Conservation (phyloP, 805 yeast species). For the Metschnikowia shivogae region DNA sequence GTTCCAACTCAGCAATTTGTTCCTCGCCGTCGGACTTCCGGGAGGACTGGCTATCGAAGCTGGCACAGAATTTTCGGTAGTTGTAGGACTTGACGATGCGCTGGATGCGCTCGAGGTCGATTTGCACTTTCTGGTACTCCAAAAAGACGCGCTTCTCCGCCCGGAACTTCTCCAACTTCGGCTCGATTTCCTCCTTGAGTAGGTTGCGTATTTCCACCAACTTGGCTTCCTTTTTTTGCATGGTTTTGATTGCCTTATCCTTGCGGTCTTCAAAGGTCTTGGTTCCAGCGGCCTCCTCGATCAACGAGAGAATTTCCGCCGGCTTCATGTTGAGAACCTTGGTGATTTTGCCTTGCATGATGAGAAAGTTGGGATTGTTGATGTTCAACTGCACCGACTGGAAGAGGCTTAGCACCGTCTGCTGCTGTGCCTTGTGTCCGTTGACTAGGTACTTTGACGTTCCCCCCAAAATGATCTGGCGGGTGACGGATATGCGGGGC, state of each 20-base stretch:
- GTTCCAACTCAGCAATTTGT: conserved; percentile 38
- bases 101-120: conserved; percentile 71
- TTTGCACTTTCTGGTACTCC: conserved; percentile 81
- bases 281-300: conserved; percentile 98
- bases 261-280: conserved; percentile 91
- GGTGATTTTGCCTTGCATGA: conserved; percentile 98
- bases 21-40: conserved; percentile 39
- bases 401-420: conserved; percentile 81
- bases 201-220: conserved; percentile 70
- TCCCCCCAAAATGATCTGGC: conserved; percentile 89
- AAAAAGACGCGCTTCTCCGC: conserved; percentile 76
- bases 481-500: conserved; percentile 79
- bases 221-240: conserved; percentile 86
- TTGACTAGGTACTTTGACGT: conserved; percentile 87
- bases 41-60: conserved; percentile 41
- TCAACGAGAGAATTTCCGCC: conserved; percentile 77
- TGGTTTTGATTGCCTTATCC: conserved; percentile 85
- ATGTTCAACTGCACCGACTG: conserved; percentile 94
- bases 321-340: conserved; percentile 97
- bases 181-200: conserved; percentile 85
- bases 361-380: conserved; percentile 93
- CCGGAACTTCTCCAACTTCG: conserved; percentile 77
- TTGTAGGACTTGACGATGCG: conserved; percentile 77
- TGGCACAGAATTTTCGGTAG: conserved; percentile 42
- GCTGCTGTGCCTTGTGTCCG: conserved; percentile 96